These are phyloP conservation scores for Capronia coronata DNA, from an alignment of 2,329 filamentous ascomycete species.

Conservation along the genomic window DNA sequence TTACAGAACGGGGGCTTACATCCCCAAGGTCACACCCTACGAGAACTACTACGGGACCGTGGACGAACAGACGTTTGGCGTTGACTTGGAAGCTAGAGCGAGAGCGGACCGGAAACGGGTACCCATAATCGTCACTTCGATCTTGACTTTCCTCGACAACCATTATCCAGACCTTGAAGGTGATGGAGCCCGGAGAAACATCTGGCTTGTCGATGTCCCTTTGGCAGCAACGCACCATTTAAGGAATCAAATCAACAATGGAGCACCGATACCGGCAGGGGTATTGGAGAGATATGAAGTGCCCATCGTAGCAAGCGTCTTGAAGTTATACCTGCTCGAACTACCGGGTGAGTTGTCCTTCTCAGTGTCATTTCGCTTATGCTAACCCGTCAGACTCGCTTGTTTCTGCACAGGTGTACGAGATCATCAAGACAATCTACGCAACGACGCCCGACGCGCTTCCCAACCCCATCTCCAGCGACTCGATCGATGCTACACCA, in stretches of 20 bases:
- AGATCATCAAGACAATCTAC: slow-evolving; percentile 97
- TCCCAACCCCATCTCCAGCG: slow-evolving; percentile 52
- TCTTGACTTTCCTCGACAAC: slow-evolving; percentile 90
- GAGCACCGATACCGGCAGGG: slow-evolving; percentile 69
- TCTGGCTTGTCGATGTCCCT: slow-evolving; percentile 92
- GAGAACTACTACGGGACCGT: slow-evolving; percentile 99
- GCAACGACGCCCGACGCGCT: slow-evolving; percentile 70
- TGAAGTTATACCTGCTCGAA: slow-evolving; percentile 93
- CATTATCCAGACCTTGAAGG: slow-evolving; percentile 97
- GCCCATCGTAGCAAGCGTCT: slow-evolving; percentile 81
- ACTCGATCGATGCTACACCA: slow-evolving; percentile 25
- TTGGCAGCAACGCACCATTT: slow-evolving; percentile 78
- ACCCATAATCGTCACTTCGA: slow-evolving; percentile 81
- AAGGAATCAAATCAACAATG: slow-evolving; percentile 76
- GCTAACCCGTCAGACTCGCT: slow-evolving; percentile 65
- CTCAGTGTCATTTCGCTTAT: neutral
- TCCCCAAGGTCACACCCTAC: slow-evolving; percentile 84
- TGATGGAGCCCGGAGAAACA: slow-evolving; percentile 81
- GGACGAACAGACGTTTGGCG: slow-evolving; percentile 94
- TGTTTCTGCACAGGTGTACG: slow-evolving; percentile 95
- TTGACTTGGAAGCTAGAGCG: slow-evolving; percentile 92
- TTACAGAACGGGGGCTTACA: slow-evolving; percentile 89
- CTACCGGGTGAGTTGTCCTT: slow-evolving; percentile 67
- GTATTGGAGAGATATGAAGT: slow-evolving; percentile 84
- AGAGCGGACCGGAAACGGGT: slow-evolving; percentile 93